Evolutionary conservation across 139 green algal genomes (phyloP).

Genomic region (Micromonas pusilla): DNA sequence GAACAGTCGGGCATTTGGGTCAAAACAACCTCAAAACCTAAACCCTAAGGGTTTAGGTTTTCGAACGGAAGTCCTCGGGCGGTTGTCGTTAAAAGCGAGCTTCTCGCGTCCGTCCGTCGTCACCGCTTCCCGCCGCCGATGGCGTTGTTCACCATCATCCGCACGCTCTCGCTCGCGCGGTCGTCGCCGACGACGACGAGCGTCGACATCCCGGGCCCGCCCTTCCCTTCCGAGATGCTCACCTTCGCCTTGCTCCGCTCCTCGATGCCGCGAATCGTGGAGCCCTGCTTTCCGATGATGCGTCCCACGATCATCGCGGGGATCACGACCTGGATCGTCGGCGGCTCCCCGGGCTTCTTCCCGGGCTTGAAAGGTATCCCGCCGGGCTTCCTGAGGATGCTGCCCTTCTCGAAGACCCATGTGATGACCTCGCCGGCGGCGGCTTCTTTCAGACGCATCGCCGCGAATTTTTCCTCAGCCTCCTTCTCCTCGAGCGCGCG

Average conservation of each 20-base stretch:
- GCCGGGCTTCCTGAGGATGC: not conserved
- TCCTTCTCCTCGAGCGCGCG: not conserved
- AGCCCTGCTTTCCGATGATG: not conserved
- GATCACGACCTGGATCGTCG: not conserved
- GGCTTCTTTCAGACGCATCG: not conserved
- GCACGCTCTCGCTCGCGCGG: not conserved
- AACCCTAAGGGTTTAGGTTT: too few relatives aligned
- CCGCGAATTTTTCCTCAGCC: slow-evolving; percentile 11
- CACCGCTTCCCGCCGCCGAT: not conserved
- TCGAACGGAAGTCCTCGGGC: too few relatives aligned
- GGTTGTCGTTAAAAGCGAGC: not conserved
- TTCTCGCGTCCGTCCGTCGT: not conserved
- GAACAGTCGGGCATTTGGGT: too few relatives aligned
- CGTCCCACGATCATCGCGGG: slow-evolving; percentile 2
- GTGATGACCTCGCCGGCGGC: not conserved
- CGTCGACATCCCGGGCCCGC: not conserved
- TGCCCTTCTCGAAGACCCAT: not conserved
- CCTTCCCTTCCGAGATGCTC: slow-evolving; percentile 13
- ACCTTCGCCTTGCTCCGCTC: slow-evolving; percentile 14
- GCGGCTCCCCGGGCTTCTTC: not conserved
- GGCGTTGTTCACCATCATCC: slow-evolving; percentile 22
- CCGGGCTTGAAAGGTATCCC: not conserved
- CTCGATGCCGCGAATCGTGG: not conserved
- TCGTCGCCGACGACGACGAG: slow-evolving; percentile 2
- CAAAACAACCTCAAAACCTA: too few relatives aligned